phyloP scores from a whole-genome alignment of 495 filamentous ascomycete species.

The Podospora comata region DNA sequence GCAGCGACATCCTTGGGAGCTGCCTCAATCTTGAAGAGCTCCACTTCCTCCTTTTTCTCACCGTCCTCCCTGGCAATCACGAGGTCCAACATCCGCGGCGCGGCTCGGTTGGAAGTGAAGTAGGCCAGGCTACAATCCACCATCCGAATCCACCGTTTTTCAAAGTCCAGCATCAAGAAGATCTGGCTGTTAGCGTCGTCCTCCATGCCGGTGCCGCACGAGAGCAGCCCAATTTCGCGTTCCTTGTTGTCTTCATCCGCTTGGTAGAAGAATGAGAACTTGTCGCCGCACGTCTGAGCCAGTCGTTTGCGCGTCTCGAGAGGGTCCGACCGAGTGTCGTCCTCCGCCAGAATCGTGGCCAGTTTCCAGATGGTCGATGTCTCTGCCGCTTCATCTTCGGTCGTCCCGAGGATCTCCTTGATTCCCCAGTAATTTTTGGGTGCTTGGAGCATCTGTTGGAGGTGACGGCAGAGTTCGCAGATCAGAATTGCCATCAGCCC shows the following conservation, averaged over 20 bases:
- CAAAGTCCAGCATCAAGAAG: conserved; percentile 26
- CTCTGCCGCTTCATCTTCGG: not conserved
- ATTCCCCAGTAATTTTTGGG: conserved; percentile 7
- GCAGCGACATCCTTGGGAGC: conserved; percentile 17
- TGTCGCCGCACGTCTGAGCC: conserved; percentile 9
- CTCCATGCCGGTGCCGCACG: not conserved
- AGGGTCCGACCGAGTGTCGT: not conserved
- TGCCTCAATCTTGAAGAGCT: conserved; percentile 15
- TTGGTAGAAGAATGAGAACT: conserved; percentile 12
- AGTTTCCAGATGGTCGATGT: conserved; percentile 15
- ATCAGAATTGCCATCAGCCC: conserved; percentile 16
- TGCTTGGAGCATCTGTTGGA: conserved; percentile 5
- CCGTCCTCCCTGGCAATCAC: conserved; percentile 1
- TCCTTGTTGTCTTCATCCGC: not conserved
- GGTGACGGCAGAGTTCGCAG: conserved; percentile 23
- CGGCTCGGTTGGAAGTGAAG: conserved; percentile 1
- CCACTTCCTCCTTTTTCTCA: not conserved
- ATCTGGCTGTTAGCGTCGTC: not conserved
- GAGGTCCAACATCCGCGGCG: conserved; percentile 17
- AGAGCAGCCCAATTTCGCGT: conserved; percentile 20
- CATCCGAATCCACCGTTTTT: conserved; percentile 4
- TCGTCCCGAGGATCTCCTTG: conserved; percentile 12
- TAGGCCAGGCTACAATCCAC: conserved; percentile 17
- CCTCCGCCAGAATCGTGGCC: not conserved
- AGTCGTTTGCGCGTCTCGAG: conserved; percentile 4